Percentiles rank a stretch among this genome's conserved stretches.
Evolutionary conservation across 768 basidiomycete genomes (phyloP).

Genomic region (Lentinula raphanica): DNA sequence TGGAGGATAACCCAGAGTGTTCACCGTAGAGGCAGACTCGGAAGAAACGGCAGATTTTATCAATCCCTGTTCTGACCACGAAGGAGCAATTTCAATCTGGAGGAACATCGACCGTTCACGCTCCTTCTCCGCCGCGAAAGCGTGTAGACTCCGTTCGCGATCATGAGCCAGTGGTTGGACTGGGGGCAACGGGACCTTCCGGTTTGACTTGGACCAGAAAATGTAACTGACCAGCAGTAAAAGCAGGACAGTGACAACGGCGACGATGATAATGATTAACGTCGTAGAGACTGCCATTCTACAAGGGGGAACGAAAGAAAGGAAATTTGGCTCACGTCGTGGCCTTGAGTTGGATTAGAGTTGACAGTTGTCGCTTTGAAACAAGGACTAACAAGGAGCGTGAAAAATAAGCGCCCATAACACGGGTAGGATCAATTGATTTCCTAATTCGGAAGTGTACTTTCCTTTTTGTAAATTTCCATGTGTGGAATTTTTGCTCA

Average conservation of each 20-base stretch:
- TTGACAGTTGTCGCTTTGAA: neutral
- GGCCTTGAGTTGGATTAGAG: too few relatives aligned
- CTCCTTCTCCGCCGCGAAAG: neutral
- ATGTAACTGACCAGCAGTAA: constrained; percentile 4
- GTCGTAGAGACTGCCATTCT: neutral
- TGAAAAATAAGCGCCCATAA: neutral
- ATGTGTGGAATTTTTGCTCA: constrained; percentile 76
- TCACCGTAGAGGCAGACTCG: constrained; percentile 9
- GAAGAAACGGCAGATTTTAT: constrained; percentile 5
- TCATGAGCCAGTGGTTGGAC: constrained; percentile 62
- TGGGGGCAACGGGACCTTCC: constrained; percentile 49
- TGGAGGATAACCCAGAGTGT: neutral
- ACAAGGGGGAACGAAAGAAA: neutral
- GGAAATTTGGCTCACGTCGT: too few relatives aligned
- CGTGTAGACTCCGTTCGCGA: constrained; percentile 27
- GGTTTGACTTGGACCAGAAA: neutral
- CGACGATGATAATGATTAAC: neutral
- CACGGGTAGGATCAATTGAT: neutral
- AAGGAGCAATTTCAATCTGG: neutral
- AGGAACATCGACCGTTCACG: neutral
- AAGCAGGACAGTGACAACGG: neutral
- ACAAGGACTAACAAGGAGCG: neutral
- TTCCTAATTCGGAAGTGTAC: neutral
- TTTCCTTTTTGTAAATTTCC: constrained; percentile 12
- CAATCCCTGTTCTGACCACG: neutral